Conservation (phyloP, 352 stramenopile genomes). For the Pythium aristosporum region DNA sequence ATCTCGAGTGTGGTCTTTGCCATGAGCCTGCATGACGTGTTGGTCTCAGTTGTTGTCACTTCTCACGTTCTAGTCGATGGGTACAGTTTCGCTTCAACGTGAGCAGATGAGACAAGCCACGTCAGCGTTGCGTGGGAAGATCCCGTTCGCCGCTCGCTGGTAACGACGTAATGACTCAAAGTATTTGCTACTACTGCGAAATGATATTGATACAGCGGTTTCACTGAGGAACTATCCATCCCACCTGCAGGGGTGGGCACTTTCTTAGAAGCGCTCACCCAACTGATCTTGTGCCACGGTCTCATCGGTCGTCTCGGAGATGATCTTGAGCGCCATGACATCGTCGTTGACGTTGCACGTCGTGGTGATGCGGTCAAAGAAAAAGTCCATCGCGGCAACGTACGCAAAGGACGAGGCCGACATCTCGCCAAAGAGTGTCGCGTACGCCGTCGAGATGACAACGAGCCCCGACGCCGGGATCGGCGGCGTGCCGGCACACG, state of each 20-base stretch:
- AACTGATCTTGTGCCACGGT: conserved; percentile 23
- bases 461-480: conserved; percentile 45
- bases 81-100: no score
- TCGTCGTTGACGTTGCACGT: conserved; percentile 64
- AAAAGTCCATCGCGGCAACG: conserved; percentile 36
- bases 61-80: no score
- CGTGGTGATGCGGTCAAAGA: conserved; percentile 58
- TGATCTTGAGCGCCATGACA: conserved; percentile 24
- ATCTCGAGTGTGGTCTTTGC: no score
- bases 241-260: background rate
- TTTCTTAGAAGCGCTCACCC: conserved; percentile 29
- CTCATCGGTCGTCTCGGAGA: conserved; percentile 14
- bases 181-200: background rate
- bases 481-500: conserved; percentile 46
- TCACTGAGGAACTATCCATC: background rate
- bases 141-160: no score
- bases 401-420: conserved; percentile 47
- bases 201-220: background rate
- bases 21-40: no score
- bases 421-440: conserved; percentile 20
- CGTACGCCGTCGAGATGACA: conserved; percentile 8
- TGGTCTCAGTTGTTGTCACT: no score
- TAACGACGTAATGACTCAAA: no score
- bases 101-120: no score
- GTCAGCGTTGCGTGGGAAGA: no score